These are phyloP conservation scores for Allodekkera sacchari DNA, from an alignment of 805 yeast genomes.

Conservation along the genomic window DNA sequence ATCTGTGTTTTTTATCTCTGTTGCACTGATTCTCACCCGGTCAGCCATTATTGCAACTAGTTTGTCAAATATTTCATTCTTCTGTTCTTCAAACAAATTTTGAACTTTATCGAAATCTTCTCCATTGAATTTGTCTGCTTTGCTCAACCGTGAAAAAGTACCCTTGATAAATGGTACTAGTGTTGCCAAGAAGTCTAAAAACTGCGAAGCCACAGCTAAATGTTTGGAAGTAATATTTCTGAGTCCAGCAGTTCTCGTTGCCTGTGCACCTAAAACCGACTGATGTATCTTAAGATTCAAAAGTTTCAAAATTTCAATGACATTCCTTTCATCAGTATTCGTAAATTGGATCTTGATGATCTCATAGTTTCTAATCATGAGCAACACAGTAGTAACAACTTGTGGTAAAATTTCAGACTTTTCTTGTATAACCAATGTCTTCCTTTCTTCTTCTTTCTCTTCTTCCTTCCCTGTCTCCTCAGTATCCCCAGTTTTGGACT, in stretches of 20 bases:
- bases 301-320: conserved; percentile 38
- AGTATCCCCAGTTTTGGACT: conserved; percentile 6
- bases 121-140: conserved; percentile 24
- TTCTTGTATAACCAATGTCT: conserved; percentile 37
- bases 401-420: conserved; percentile 51
- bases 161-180: conserved; percentile 28
- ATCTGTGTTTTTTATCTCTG: conserved; percentile 36
- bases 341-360: conserved; percentile 52
- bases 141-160: conserved; percentile 20
- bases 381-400: conserved; percentile 33
- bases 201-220: conserved; percentile 57
- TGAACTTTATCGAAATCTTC: conserved; percentile 32
- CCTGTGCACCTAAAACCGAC: conserved; percentile 67
- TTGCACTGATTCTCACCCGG: conserved; percentile 43
- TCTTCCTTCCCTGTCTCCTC: conserved; percentile 1
- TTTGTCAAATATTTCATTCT: conserved; percentile 52
- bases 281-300: conserved; percentile 48
- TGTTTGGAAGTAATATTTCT: conserved; percentile 69
- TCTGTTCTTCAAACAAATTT: conserved; percentile 47
- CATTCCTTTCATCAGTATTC: conserved; percentile 34
- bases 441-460: conserved; percentile 12
- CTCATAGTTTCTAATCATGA: conserved; percentile 42
- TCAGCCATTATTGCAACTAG: conserved; percentile 66
- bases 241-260: conserved; percentile 64
- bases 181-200: conserved; percentile 41